These are phyloP conservation scores for Phytopythium ostracodes DNA, from an alignment of 352 stramenopile genomes.

Conservation along the genomic window DNA sequence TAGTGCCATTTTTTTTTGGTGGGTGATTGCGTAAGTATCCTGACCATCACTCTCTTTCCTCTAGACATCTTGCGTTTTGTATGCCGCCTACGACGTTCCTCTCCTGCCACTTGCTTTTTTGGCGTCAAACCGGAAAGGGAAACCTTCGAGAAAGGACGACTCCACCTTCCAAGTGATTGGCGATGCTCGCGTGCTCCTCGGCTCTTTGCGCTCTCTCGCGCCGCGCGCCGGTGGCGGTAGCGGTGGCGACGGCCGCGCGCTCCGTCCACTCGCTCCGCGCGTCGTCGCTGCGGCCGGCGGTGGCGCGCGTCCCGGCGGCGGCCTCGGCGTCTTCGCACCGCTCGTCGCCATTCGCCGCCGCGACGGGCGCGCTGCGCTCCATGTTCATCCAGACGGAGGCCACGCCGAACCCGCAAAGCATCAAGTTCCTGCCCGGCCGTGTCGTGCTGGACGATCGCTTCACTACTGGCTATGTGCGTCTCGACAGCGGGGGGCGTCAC, in stretches of 20 bases:
- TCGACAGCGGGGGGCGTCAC: too few relatives aligned
- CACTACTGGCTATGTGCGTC: slow-evolving; percentile 51
- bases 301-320: background rate
- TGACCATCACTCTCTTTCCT: background rate
- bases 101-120: background rate
- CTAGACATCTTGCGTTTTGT: background rate
- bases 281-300: background rate
- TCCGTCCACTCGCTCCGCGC: slow-evolving; percentile 13
- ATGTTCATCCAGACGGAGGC: slow-evolving; percentile 99
- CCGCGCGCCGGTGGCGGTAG: slow-evolving; percentile 9
- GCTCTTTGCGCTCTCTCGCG: slow-evolving; percentile 21
- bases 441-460: slow-evolving; percentile 89
- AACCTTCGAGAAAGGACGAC: slow-evolving; percentile 1
- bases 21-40: slow-evolving; percentile 1
- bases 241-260: slow-evolving; percentile 7
- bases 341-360: slow-evolving; percentile 24
- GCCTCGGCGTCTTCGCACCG: background rate
- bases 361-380: slow-evolving; percentile 54
- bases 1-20: background rate
- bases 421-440: slow-evolving; percentile 97
- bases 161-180: too few relatives aligned
- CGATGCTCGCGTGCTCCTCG: background rate
- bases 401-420: slow-evolving; percentile 97
- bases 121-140: background rate
- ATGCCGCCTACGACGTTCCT: background rate